These are phyloP conservation scores for Sanghuangporus baumii DNA, from an alignment of 1,284 basidiomycete genomes.

Conservation along the genomic window DNA sequence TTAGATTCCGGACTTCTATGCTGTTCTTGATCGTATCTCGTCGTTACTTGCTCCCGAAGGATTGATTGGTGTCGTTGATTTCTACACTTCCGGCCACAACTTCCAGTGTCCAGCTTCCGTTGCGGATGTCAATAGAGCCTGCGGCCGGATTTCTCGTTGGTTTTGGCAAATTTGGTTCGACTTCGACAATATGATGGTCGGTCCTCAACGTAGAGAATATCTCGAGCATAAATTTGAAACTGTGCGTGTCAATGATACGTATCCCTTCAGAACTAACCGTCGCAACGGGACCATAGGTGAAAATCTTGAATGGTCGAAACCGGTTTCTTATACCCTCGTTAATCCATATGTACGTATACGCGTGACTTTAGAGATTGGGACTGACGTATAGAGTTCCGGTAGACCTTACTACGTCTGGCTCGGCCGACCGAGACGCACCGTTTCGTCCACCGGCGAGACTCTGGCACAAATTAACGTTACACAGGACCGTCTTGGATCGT, in stretches of 20 bases:
- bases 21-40: conserved; percentile 66
- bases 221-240: conserved; percentile 82
- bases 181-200: conserved; percentile 71
- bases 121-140: conserved; percentile 64
- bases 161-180: conserved; percentile 69
- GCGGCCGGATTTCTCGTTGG: conserved; percentile 70
- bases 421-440: conserved; percentile 58
- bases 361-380: background rate
- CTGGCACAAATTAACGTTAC: background rate
- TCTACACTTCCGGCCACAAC: conserved; percentile 64
- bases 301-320: conserved; percentile 72
- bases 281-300: conserved; percentile 33
- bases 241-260: conserved; percentile 25
- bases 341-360: conserved; percentile 48
- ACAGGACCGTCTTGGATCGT: background rate
- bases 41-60: conserved; percentile 66
- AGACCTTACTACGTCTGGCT: conserved; percentile 78
- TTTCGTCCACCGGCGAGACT: background rate
- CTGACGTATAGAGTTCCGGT: conserved; percentile 3
- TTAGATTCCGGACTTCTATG: conserved; percentile 70
- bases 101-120: conserved; percentile 46
- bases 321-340: conserved; percentile 65
- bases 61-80: conserved; percentile 71
- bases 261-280: background rate
- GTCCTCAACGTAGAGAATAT: conserved; percentile 67